Percentiles rank a stretch among this genome's conserved stretches.
These are phyloP conservation scores for Lipomyces kockii DNA, from an alignment of 805 yeast species.

Conservation along the genomic window DNA sequence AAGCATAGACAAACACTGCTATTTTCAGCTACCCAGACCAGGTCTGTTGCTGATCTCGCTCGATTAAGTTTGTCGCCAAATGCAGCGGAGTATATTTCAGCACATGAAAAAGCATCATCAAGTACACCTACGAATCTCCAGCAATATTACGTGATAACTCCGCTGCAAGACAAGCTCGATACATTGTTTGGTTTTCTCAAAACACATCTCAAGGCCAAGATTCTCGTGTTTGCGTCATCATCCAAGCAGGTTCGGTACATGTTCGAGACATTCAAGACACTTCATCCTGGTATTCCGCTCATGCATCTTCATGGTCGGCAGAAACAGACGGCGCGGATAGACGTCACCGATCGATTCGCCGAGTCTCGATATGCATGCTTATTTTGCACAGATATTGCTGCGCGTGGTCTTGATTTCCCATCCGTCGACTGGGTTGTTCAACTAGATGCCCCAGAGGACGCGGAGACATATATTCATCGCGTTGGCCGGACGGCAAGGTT, in stretches of 20 bases:
- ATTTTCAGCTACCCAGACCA: slow-evolving; percentile 89
- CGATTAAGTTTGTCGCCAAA: slow-evolving; percentile 59
- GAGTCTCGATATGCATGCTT: slow-evolving; percentile 89
- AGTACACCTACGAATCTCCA: slow-evolving; percentile 84
- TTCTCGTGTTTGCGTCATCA: slow-evolving; percentile 81
- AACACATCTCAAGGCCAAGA: slow-evolving; percentile 77
- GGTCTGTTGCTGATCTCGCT: slow-evolving; percentile 79
- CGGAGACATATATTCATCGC: slow-evolving; percentile 97
- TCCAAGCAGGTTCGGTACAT: slow-evolving; percentile 90
- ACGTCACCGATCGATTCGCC: slow-evolving; percentile 93
- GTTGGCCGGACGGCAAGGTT: slow-evolving; percentile 99
- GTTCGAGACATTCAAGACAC: slow-evolving; percentile 79
- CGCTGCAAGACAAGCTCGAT: slow-evolving; percentile 81
- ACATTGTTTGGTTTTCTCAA: slow-evolving; percentile 84
- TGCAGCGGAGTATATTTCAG: slow-evolving; percentile 64
- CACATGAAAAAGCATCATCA: slow-evolving; percentile 45
- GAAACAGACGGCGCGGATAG: slow-evolving; percentile 95
- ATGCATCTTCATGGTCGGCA: slow-evolving; percentile 96
- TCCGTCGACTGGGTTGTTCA: slow-evolving; percentile 99
- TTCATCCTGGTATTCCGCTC: slow-evolving; percentile 94
- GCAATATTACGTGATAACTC: slow-evolving; percentile 76
- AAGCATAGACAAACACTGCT: slow-evolving; percentile 79
- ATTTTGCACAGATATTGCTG: slow-evolving; percentile 98
- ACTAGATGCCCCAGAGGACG: slow-evolving; percentile 99
- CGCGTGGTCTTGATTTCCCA: slow-evolving; percentile 98